These are phyloP conservation scores for Forsythia suspensa DNA, from an alignment of 257 asterid genomes.

Conservation along the genomic window DNA sequence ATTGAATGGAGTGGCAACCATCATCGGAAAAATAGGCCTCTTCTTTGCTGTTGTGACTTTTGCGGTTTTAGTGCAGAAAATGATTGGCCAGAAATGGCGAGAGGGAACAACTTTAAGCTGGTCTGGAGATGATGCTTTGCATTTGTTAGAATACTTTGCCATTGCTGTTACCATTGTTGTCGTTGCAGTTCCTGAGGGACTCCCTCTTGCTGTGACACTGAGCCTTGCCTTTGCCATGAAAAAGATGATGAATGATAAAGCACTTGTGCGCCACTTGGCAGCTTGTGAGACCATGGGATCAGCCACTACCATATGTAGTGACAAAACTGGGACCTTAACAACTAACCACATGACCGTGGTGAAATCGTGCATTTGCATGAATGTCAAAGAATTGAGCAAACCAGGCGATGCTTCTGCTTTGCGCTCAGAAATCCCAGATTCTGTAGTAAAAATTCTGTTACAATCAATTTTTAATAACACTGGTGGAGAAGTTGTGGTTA, in stretches of 20 bases:
- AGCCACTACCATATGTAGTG: constrained; percentile 85
- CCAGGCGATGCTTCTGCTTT: constrained; percentile 29
- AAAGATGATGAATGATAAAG: constrained; percentile 95
- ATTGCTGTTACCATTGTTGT: constrained; percentile 90
- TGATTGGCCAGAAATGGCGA: constrained; percentile 51
- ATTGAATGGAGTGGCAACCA: constrained; percentile 85
- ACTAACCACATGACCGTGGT: constrained; percentile 91
- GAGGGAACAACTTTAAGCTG: constrained; percentile 51
- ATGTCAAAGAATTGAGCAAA: constrained; percentile 35
- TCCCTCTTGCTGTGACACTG: constrained; percentile 87
- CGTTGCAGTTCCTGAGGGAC: constrained; percentile 91
- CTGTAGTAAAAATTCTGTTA: constrained; percentile 41
- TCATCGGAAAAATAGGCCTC: constrained; percentile 87
- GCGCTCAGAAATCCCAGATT: constrained; percentile 47
- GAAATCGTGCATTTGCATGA: constrained; percentile 76
- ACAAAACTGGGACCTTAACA: constrained; percentile 87
- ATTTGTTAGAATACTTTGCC: constrained; percentile 77
- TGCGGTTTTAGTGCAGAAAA: constrained; percentile 71
- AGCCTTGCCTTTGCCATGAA: constrained; percentile 96
- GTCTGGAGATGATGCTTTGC: constrained; percentile 77
- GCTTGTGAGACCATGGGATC: constrained; percentile 99
- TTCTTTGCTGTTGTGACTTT: constrained; percentile 76
- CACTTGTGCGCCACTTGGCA: constrained; percentile 84
- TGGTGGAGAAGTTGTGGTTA: constrained; percentile 81
- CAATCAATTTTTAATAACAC: constrained; percentile 86